Percentiles rank a stretch among this genome's conserved stretches.
Conservation (phyloP, 306 rosid genomes). For the Vigna mungo region DNA sequence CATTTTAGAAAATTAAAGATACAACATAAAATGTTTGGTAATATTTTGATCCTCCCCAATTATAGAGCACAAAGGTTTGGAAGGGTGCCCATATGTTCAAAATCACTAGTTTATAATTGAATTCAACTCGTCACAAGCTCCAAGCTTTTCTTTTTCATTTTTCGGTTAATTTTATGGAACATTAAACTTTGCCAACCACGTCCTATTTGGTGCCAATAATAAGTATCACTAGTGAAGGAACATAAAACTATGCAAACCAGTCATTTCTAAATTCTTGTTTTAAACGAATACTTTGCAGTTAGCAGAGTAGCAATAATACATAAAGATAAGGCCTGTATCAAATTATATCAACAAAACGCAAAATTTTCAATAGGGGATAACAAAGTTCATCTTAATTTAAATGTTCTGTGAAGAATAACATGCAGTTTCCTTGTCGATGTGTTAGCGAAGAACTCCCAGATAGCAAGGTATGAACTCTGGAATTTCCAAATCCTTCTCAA, state of each 20-base stretch:
- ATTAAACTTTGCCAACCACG: background rate
- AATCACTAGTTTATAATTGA: background rate
- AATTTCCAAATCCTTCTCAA: conserved; percentile 18
- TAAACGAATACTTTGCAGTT: conserved; percentile 13
- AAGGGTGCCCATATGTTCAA: no score
- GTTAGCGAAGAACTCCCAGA: conserved; percentile 3
- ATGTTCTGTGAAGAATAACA: background rate
- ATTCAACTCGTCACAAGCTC: background rate
- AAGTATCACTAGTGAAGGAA: background rate
- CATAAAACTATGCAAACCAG: background rate
- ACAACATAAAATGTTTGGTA: background rate
- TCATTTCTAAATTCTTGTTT: background rate
- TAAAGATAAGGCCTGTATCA: conserved; percentile 12
- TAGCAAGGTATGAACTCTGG: conserved; percentile 12
- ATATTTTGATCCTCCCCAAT: no score
- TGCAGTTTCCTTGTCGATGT: conserved; percentile 28
- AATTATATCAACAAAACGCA: conserved; percentile 34
- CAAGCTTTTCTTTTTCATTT: background rate
- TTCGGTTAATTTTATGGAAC: background rate
- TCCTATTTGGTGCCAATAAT: background rate
- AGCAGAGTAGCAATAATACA: conserved; percentile 7
- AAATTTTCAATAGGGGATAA: background rate
- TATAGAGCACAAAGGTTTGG: no score
- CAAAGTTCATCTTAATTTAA: conserved; percentile 9
- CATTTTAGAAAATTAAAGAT: no score